Conservation (phyloP, 2,329 filamentous ascomycete genomes). For the Didymella pomorum region DNA sequence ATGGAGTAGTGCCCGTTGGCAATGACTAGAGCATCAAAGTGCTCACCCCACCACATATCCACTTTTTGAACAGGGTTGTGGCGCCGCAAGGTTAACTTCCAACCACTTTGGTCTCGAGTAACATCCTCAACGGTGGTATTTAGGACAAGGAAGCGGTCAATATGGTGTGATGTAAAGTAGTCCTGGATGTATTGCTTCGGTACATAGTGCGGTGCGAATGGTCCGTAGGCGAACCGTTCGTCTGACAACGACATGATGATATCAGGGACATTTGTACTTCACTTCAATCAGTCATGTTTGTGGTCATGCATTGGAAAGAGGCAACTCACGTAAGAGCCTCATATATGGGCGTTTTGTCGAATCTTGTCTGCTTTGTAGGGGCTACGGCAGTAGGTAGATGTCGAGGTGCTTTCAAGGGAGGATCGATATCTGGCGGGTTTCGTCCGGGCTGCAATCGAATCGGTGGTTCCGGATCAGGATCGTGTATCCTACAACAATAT, state of each 20-base stretch:
- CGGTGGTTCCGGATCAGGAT: constrained; percentile 52
- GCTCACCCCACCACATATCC: constrained; percentile 64
- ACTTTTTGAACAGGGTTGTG: constrained; percentile 55
- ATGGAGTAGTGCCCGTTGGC: constrained; percentile 47
- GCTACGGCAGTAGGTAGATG: constrained; percentile 10
- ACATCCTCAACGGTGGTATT: constrained; percentile 64
- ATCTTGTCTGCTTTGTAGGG: constrained; percentile 58
- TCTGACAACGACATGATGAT: constrained; percentile 67
- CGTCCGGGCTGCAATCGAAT: constrained; percentile 54
- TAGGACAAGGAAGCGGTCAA: constrained; percentile 57
- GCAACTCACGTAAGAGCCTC: constrained; percentile 58
- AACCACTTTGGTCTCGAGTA: constrained; percentile 46
- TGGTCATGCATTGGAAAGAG: neutral
- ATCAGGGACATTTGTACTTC: constrained; percentile 64
- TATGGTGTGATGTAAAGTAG: constrained; percentile 62
- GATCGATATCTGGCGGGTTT: constrained; percentile 57
- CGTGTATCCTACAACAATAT: constrained; percentile 58
- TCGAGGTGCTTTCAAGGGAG: constrained; percentile 44
- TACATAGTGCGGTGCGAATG: constrained; percentile 64
- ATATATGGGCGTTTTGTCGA: constrained; percentile 61
- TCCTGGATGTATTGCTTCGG: constrained; percentile 59
- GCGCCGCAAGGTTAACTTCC: constrained; percentile 60
- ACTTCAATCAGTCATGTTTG: constrained; percentile 3
- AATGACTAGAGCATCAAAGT: constrained; percentile 53
- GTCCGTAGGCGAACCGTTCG: constrained; percentile 61